Conservation (phyloP, 805 yeast species). For the Candida qinlingensis region DNA sequence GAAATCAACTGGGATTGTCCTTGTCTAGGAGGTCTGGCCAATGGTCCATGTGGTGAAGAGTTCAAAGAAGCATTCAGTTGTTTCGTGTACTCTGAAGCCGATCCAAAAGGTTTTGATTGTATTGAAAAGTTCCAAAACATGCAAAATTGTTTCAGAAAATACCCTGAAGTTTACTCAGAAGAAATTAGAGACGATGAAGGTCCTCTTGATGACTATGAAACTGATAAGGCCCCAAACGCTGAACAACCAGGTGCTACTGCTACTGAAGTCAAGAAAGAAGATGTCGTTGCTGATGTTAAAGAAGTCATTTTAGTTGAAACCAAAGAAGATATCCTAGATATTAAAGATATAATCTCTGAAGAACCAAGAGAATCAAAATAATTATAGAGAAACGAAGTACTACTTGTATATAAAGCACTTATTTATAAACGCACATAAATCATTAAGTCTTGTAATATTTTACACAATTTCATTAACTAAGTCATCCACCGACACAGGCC, state of each 20-base stretch:
- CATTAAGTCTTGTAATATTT: background rate
- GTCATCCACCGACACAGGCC: conserved; percentile 37
- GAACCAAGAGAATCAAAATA: background rate
- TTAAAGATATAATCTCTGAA: background rate
- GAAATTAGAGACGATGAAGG: conserved; percentile 79
- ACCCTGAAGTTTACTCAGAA: conserved; percentile 92
- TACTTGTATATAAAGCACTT: background rate
- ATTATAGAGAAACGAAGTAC: background rate
- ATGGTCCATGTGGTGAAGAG: conserved; percentile 97
- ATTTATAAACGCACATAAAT: background rate
- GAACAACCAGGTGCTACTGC: background rate
- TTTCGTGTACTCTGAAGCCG: conserved; percentile 88
- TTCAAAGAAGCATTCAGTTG: conserved; percentile 93
- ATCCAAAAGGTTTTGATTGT: conserved; percentile 96
- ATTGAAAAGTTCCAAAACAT: conserved; percentile 82
- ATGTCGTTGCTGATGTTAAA: conserved; percentile 11
- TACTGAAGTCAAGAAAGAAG: conserved; percentile 9
- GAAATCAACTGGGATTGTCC: conserved; percentile 99
- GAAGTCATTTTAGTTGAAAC: background rate
- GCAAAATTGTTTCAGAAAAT: conserved; percentile 90
- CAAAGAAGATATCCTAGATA: background rate
- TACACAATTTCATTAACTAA: background rate
- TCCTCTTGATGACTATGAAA: conserved; percentile 23
- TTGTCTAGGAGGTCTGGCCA: conserved; percentile 98
- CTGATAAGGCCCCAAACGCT: background rate